Conservation (phyloP, 306 rosid species). For the Vachellia pachyceras region DNA sequence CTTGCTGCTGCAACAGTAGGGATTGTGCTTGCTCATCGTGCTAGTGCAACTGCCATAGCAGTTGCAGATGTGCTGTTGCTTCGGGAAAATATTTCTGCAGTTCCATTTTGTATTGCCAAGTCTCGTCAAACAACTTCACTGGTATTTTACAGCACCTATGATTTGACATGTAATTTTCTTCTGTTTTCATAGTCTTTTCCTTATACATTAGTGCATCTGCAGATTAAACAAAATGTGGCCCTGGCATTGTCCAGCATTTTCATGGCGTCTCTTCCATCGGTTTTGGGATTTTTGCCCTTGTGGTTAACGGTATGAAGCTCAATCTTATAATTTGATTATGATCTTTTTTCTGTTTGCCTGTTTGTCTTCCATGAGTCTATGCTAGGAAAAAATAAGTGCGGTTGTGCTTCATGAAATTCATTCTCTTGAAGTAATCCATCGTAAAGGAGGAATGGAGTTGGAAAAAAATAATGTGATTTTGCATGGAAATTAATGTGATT, state of each 20-base stretch:
- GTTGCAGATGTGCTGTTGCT: constrained; percentile 93
- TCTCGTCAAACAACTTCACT: constrained; percentile 93
- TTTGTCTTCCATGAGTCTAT: constrained; percentile 6
- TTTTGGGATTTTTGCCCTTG: constrained; percentile 90
- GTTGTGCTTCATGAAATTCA: constrained; percentile 8
- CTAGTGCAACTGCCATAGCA: constrained; percentile 96
- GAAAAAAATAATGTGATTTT: neutral
- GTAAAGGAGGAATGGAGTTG: constrained; percentile 14
- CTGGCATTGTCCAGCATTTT: constrained; percentile 80
- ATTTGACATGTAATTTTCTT: neutral
- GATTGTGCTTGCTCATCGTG: constrained; percentile 94
- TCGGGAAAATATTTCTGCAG: constrained; percentile 82
- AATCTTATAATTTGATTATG: constrained; percentile 30
- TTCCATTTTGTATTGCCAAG: constrained; percentile 94
- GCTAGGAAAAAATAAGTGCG: neutral
- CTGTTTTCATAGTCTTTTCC: constrained; percentile 26
- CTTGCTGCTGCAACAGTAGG: constrained; percentile 98
- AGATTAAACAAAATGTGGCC: constrained; percentile 94
- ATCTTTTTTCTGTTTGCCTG: neutral
- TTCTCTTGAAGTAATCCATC: constrained; percentile 23
- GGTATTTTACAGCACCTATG: constrained; percentile 49
- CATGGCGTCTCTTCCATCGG: constrained; percentile 91
- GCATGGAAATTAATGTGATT: neutral
- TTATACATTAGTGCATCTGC: constrained; percentile 45
- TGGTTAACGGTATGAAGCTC: constrained; percentile 86